Evolutionary conservation across 805 yeast genomes (phyloP), one percentile per base, ranked within the genome.

Genomic region (Saccharomycopsis sp.): DNA sequence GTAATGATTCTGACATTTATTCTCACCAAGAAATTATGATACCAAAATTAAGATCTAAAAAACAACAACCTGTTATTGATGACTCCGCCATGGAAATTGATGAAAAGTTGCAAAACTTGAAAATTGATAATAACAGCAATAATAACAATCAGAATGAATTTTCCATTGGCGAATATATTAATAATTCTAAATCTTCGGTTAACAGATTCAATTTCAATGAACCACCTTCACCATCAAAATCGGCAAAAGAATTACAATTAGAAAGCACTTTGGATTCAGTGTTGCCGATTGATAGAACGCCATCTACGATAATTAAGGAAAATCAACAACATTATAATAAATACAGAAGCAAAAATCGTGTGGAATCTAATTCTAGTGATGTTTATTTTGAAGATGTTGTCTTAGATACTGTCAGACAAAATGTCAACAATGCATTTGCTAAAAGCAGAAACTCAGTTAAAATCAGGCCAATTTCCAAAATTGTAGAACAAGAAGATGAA

Each of bases 291-390:
- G 52, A 49, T 35, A 40, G 52, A 29, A 46, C 52, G 4, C 50
- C 47, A 13, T 49, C 52, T 4, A 40, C 52, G 6, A 49, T 49
- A 9, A 49, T 49, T 32, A 49, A 40, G 29, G 51, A 49, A 11
- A 49, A 49, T 26, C 31, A 46, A 11, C 28, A 37, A 9, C 28
- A 35, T 4, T 49, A 46, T 36, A 21, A 23, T 6, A 38, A 38
- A 20, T 17, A 35, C 32, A 29, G 47, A 19, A 35, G 16, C 9
- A 26, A n/a, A 7, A 37, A 43, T 16, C 16, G 48, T 7, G 35
- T 19, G 6, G 17, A 17, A 5, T 40, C 48, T 4, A 22, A 26
- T n/a, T 44, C 40, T 23, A 40, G 48, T 21, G 52, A 49, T 6
- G 28, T 28, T 17, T 49, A 46, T 33, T 46, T 43, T 27, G 51